phyloP scores from a whole-genome alignment of 2,329 filamentous ascomycete species.

The Calonectria hongkongensis region DNA sequence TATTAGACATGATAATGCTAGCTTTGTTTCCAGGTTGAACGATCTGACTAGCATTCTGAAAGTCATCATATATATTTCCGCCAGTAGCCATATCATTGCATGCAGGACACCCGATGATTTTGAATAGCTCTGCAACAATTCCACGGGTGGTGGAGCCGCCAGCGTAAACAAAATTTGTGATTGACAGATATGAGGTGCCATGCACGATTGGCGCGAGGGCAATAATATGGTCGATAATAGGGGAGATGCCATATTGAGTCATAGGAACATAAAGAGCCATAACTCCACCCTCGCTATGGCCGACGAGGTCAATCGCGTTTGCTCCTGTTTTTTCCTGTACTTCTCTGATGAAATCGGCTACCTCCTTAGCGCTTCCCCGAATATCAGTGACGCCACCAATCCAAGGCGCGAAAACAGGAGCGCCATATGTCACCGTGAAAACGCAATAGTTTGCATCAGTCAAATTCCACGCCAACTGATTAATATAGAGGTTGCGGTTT shows the following conservation, averaged over 20 bases:
- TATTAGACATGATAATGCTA: neutral
- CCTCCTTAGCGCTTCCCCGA: conserved; percentile 3
- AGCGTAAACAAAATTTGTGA: conserved; percentile 2
- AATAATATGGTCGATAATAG: neutral
- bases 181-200: neutral
- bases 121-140: neutral
- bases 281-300: neutral
- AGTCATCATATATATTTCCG: conserved; percentile 5
- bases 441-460: conserved; percentile 13
- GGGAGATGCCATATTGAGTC: conserved; percentile 3
- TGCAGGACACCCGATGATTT: conserved; percentile 4
- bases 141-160: neutral
- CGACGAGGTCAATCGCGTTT: neutral
- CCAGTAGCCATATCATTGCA: conserved; percentile 19
- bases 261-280: conserved; percentile 19
- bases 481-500: conserved; percentile 4
- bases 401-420: conserved; percentile 1
- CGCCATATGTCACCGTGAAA: conserved; percentile 2
- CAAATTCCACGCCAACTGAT: conserved; percentile 15
- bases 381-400: conserved; percentile 2
- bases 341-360: neutral
- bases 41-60: neutral
- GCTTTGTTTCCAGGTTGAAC: conserved; percentile 1
- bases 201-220: neutral
- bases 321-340: neutral